phyloP scores from a whole-genome alignment of 2,329 filamentous ascomycete species.

The Colletotrichum sp. region DNA sequence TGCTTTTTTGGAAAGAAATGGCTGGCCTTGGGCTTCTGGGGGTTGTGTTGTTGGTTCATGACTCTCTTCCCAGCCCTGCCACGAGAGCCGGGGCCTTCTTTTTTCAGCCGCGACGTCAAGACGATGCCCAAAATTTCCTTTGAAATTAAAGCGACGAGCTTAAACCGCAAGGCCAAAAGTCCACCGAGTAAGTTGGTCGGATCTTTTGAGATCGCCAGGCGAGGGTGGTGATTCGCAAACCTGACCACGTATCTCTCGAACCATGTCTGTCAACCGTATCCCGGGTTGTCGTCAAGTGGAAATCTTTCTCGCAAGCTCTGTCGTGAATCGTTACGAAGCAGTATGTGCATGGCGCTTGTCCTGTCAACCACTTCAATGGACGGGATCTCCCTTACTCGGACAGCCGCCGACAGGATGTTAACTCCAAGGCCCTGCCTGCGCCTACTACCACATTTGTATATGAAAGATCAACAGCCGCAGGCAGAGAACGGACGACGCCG shows the following conservation, averaged over 20 bases:
- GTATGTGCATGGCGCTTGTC: not conserved
- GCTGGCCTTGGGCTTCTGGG: not conserved
- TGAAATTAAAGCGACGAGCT: not conserved
- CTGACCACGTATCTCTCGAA: not conserved
- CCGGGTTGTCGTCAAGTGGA: not conserved
- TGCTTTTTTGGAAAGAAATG: not conserved
- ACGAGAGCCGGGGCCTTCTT: not conserved
- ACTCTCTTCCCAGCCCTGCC: constrained; percentile 1
- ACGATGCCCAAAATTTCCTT: not conserved
- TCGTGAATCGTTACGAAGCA: not conserved
- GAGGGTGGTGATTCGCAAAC: not conserved
- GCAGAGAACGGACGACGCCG: not conserved
- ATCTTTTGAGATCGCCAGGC: not conserved
- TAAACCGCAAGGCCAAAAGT: not conserved
- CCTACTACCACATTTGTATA: not conserved
- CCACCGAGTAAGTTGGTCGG: not conserved
- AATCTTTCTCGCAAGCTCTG: not conserved
- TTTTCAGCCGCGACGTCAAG: not conserved
- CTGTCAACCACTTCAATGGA: not conserved
- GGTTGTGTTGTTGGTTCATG: not conserved
- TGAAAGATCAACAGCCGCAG: not conserved
- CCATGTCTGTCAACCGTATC: not conserved
- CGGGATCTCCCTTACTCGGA: constrained; percentile 1
- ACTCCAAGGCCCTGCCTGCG: not conserved
- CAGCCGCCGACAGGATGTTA: not conserved